These are phyloP conservation scores for Pistacia integerrima DNA, from an alignment of 345 rosid genomes.

Conservation along the genomic window DNA sequence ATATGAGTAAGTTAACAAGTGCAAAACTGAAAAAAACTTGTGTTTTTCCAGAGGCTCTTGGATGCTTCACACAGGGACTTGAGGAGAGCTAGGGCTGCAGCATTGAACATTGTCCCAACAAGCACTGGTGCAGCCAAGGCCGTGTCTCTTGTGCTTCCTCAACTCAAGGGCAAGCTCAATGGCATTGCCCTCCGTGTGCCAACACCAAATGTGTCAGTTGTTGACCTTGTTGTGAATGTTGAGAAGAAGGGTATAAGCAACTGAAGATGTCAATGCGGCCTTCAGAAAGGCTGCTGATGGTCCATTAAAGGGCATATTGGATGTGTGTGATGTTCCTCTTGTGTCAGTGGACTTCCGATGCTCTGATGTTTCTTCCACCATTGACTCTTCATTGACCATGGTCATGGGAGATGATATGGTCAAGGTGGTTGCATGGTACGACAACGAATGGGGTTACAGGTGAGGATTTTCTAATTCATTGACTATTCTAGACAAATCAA, in stretches of 20 bases:
- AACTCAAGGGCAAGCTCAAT: constrained; percentile 97
- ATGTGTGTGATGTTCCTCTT: constrained; percentile 81
- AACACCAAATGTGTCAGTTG: constrained; percentile 96
- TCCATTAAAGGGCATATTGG: constrained; percentile 83
- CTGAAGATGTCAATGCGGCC: constrained; percentile 93
- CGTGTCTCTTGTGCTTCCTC: constrained; percentile 90
- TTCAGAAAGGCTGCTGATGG: constrained; percentile 89
- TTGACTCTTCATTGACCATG: constrained; percentile 93
- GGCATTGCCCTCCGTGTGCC: constrained; percentile 98
- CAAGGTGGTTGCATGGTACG: constrained; percentile 98
- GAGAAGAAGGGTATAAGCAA: constrained; percentile 76
- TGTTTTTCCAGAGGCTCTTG: constrained; percentile 72
- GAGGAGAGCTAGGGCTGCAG: constrained; percentile 98
- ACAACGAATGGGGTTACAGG: constrained; percentile 99
- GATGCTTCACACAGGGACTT: constrained; percentile 98
- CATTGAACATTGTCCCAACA: constrained; percentile 93
- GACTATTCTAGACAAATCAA: neutral
- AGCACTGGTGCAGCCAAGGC: constrained; percentile 99
- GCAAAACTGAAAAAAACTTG: neutral
- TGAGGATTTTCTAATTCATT: constrained; percentile 19
- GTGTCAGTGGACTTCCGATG: constrained; percentile 94
- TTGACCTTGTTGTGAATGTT: constrained; percentile 87
- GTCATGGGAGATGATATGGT: constrained; percentile 99
- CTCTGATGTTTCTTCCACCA: constrained; percentile 87
- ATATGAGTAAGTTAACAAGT: neutral